A percentile compares a stretch with the other conserved stretches of the same genome.
These are phyloP conservation scores for Annulohypoxylon stygium DNA, from an alignment of 495 filamentous ascomycete genomes.

Conservation along the genomic window DNA sequence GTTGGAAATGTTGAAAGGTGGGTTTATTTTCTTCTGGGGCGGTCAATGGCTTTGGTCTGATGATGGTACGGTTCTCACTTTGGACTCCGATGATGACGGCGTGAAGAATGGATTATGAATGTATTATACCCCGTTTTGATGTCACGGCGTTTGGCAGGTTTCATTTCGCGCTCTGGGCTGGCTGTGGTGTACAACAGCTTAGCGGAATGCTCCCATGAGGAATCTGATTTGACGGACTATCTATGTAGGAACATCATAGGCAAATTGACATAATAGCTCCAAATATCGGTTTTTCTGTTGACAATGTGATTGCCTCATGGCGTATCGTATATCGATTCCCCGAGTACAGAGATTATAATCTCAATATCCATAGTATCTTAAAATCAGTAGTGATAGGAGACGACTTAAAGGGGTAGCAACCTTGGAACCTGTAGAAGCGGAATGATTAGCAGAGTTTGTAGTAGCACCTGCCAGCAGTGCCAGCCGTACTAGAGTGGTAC, in stretches of 20 bases:
- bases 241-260: background rate
- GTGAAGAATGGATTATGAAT: constrained; percentile 24
- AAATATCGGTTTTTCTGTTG: background rate
- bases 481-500: no score
- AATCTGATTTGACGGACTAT: background rate
- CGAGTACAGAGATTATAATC: no score
- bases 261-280: constrained; percentile 19
- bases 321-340: no score
- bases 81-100: constrained; percentile 15
- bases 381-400: no score
- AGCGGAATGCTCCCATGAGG: background rate
- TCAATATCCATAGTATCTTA: no score
- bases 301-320: no score
- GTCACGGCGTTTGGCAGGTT: constrained; percentile 19
- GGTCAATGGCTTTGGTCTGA: background rate
- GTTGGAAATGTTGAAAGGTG: constrained; percentile 4
- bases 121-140: constrained; percentile 32
- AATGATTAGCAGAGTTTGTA: no score
- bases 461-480: no score
- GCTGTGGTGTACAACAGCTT: background rate
- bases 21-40: background rate
- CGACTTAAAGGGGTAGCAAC: no score
- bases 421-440: no score
- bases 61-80: constrained; percentile 1
- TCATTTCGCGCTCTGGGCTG: constrained; percentile 17